Evolutionary conservation across 768 basidiomycete genomes (phyloP), one percentile per base, ranked within the genome.

Genomic region (Coprinellus micaceus): DNA sequence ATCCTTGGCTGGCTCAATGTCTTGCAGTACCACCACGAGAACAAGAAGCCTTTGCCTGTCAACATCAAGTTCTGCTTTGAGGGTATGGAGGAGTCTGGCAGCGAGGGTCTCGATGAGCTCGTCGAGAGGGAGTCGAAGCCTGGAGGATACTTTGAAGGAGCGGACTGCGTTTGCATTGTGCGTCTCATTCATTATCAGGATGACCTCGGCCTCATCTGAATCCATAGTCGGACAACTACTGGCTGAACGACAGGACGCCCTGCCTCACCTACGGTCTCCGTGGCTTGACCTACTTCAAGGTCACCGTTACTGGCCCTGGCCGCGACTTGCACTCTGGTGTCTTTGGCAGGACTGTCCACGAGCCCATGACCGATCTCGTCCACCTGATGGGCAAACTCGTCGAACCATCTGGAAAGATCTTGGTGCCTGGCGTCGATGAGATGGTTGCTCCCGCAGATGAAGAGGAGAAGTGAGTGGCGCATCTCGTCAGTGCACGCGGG

Each of bases 1-100:
- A 77, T 95, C 40, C 72, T 92, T 9, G 93, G 89, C 13, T 95
- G 93, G 93, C 70, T 96, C 56, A 94, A 94, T 65, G 87, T 94
- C 43, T 77, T 97, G 44, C 86, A 96, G 63, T 94, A 91, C 54
- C 93, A 96, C 56, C 73, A 80, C 48, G 74, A 84, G 54, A 80
- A 82, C 33, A 76, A 81, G 22, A 74, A 84, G 43, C 81, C 83
- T 33, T 80, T 97, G 19, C 95, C 95, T 1, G 91, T 98, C 25
- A 97, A 98, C 68, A 71, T 98, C 54, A 83, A 84, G 60, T 86
- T 91, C 76, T 92, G 90, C 77, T 94, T 98, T 63, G 96, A 98
- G 69, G 95, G 91, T 3, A 98, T 97, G 95, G 96, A 98, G 69
- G 96, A 98, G 75, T 88, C 81, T 59, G 95, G 94, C 4, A 91